These are phyloP conservation scores for Calonectria henricotiae DNA, from an alignment of 2,329 filamentous ascomycete genomes.

Conservation along the genomic window DNA sequence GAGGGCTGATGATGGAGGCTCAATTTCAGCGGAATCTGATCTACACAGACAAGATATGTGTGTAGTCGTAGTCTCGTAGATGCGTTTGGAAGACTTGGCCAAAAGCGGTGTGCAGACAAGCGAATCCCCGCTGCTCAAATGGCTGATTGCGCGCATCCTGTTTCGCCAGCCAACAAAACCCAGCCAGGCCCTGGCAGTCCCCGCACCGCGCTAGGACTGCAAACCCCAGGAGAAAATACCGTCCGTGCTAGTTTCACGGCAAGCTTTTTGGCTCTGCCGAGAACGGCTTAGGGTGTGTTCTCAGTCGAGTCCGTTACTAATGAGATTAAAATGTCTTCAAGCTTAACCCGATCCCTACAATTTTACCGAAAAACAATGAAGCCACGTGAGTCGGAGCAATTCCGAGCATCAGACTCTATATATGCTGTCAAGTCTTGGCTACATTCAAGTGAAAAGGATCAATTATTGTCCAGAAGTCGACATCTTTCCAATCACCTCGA, in stretches of 20 bases:
- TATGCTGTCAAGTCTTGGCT: background rate
- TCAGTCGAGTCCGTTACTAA: background rate
- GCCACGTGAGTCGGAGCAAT: background rate
- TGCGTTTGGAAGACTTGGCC: too few species aligned
- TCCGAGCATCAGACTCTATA: background rate
- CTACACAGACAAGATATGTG: too few species aligned
- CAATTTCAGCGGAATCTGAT: too few species aligned
- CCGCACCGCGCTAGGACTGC: constrained; percentile 14
- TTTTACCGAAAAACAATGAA: background rate
- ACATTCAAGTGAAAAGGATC: background rate
- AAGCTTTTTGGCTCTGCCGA: background rate
- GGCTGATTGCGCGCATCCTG: constrained; percentile 3
- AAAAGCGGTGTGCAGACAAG: background rate
- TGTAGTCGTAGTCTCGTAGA: too few species aligned
- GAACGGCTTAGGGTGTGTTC: background rate
- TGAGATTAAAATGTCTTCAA: constrained; percentile 16
- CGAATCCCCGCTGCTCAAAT: background rate
- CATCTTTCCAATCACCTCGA: background rate
- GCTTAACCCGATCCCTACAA: constrained; percentile 17
- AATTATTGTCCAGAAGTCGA: background rate
- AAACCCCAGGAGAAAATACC: constrained; percentile 6
- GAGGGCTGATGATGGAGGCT: background rate
- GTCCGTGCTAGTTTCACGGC: background rate
- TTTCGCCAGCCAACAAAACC: background rate
- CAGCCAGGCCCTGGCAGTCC: background rate